Conservation (phyloP, 1,284 basidiomycete species). For the Ustilago tritici region DNA sequence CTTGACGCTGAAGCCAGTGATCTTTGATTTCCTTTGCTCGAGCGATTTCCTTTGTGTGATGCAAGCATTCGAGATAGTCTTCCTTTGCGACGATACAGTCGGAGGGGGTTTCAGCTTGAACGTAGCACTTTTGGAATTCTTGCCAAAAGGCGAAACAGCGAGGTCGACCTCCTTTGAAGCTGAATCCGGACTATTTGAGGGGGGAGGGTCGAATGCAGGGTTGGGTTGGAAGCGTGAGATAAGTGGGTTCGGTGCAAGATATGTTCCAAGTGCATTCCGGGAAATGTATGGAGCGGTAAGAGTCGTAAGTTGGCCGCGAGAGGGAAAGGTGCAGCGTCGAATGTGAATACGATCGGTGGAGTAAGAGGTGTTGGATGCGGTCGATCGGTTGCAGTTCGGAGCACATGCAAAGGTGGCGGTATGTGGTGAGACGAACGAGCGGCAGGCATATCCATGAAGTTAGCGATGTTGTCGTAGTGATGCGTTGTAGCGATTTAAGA, state of each 20-base stretch:
- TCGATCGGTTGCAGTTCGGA: background rate
- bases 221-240: background rate
- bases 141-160: conserved; percentile 95
- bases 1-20: conserved; percentile 58
- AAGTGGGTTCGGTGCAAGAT: background rate
- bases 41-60: conserved; percentile 82
- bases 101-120: conserved; percentile 80
- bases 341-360: background rate
- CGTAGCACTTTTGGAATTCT: conserved; percentile 82
- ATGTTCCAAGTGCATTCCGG: background rate
- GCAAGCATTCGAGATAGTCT: conserved; percentile 93
- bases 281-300: background rate
- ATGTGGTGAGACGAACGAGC: background rate
- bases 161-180: conserved; percentile 80
- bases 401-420: background rate
- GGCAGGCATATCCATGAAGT: too few relatives aligned
- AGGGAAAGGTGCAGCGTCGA: background rate
- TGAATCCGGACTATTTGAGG: conserved; percentile 74
- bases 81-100: conserved; percentile 82
- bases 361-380: background rate
- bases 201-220: background rate
- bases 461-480: background rate
- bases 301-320: background rate
- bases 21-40: conserved; percentile 60
- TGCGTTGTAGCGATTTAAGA: background rate